Evolutionary conservation across 2,329 filamentous ascomycete genomes (phyloP), one percentile per base, ranked within the genome.

Genomic region (Eutypa lata): DNA sequence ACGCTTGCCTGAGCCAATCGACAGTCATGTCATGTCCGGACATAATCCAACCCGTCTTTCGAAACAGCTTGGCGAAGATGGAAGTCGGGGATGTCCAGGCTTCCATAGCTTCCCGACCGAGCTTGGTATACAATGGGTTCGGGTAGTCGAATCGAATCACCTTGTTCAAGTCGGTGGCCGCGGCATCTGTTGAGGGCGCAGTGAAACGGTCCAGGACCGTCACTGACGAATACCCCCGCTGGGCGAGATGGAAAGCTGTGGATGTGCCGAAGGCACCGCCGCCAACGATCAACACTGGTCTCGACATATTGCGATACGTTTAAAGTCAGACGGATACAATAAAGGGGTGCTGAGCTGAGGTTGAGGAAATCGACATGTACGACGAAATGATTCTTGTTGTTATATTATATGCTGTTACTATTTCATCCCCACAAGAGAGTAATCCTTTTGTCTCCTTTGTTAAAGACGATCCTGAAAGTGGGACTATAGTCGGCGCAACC

Each of bases 141-240:
- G 62, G 63, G 51, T 73, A 73, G n/a, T 71, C 69, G 37, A 68
- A 62, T 13, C 70, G 65, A 14, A 73, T 62, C 31, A 72, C 68
- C 56, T 73, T 73, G 56, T 72, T 72, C 46, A 70, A 61, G 51
- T 73, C 71, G 60, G 56, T 64, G 0, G 59, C 61, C 2, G 65
- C 65, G 11, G 65, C 59, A 26, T 64, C 63, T 37, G 57, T 59
- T 14, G 60, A 58, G 1, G 62, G 57, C 2, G 61, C 57, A 26
- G 57, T 54, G 47, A 59, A 64, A 18, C 65, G 59, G 50, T 67
- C 65, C 13, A 67, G 40, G 31, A 67, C 57, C 14, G 58, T 66
- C 10, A 67, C 56, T 21, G 56, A 53, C 4, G 43, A 56, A 42
- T 59, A 60, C 7, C 59, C 58, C 16, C 59, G 59, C 14, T 57